Base-by-base conservation (phyloP, 352 stramenopile species). In the Phytophthora constricta region DNA sequence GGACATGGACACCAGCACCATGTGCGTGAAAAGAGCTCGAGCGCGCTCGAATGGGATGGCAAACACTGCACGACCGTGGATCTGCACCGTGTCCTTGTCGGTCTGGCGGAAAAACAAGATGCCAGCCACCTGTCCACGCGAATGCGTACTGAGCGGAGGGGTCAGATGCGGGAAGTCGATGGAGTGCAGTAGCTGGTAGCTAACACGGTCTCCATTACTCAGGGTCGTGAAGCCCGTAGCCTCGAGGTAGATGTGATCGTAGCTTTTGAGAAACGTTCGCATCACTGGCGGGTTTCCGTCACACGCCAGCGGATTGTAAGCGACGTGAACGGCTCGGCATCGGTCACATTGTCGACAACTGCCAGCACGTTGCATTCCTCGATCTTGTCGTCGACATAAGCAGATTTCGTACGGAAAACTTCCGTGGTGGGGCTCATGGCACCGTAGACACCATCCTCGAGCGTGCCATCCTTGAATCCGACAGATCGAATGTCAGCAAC, bases 171-270 rank as follows among this genome's bases (percentile, higher is more conserved):
- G 64, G 5, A 76, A 65, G 34, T 72, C 52, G 31, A 80, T 73
- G 3, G 72, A 80, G 49, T 80, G 72, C 27, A 75, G 39, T 19
- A 80, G 53, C 25, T 75, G 66, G 41, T 68, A 80, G 7, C 57
- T 66, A 27, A 80, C 64, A 2, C 68, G 64, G 20, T 72, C 64
- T 51, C 65, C 65, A 9, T 68, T 65, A 28, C 33, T 65, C 25
- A 65, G 33, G 1, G 39, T 62, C 8, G 65, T 63, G 43, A 77
- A 72, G 25, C 68, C 72, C 9, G 65, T 72, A 0, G 72, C 57
- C n/a, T 80, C 72, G 37, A 80, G 45, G 50, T 80, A 80, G 5
- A 80, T 68, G 53, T 75, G 72, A 52, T 76, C 72, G n/a, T 75
- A 70, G 37, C 63, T 74, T 51, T 74, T 74, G 31, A 74, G 53